Evolutionary conservation across 2,329 filamentous ascomycete species (phyloP).

Genomic region (Fusarium avenaceum): DNA sequence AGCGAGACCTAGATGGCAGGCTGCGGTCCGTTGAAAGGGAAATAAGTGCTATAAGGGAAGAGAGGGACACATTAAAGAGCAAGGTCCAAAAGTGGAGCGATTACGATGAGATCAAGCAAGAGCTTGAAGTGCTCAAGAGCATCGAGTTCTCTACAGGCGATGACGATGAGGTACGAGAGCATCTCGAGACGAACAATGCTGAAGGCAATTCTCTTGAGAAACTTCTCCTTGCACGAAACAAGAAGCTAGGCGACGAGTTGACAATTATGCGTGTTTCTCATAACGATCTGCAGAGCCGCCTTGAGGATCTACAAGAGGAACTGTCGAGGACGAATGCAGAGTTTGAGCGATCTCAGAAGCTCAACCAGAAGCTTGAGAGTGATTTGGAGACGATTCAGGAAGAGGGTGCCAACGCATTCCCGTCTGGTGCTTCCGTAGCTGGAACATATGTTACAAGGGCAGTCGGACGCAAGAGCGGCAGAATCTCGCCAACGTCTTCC

Average conservation of each 20-base stretch:
- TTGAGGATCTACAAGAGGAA: conserved; percentile 86
- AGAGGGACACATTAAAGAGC: conserved; percentile 81
- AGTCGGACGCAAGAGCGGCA: conserved; percentile 73
- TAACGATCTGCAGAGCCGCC: conserved; percentile 85
- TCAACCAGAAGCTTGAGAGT: conserved; percentile 91
- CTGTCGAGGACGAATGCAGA: conserved; percentile 86
- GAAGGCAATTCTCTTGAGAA: conserved; percentile 89
- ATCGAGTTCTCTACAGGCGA: conserved; percentile 96
- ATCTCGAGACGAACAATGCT: conserved; percentile 54
- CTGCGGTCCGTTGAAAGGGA: conserved; percentile 86
- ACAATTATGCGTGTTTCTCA: conserved; percentile 94
- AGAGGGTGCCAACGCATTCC: conserved; percentile 85
- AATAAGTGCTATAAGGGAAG: conserved; percentile 78
- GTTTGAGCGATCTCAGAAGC: conserved; percentile 83
- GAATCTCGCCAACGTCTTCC: conserved; percentile 91
- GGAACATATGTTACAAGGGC: conserved; percentile 83
- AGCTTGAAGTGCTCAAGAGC: conserved; percentile 95
- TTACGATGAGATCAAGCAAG: conserved; percentile 96
- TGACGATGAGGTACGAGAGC: conserved; percentile 74
- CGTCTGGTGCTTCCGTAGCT: conserved; percentile 90
- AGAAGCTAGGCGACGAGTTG: conserved; percentile 94
- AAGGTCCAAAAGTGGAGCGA: conserved; percentile 93
- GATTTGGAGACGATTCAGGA: conserved; percentile 91
- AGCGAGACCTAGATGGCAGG: conserved; percentile 80
- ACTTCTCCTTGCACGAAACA: conserved; percentile 91